Percentiles rank a stretch among this genome's conserved stretches.
Conservation (phyloP, 2,329 filamentous ascomycete genomes). For the Pseudocercospora cruenta region DNA sequence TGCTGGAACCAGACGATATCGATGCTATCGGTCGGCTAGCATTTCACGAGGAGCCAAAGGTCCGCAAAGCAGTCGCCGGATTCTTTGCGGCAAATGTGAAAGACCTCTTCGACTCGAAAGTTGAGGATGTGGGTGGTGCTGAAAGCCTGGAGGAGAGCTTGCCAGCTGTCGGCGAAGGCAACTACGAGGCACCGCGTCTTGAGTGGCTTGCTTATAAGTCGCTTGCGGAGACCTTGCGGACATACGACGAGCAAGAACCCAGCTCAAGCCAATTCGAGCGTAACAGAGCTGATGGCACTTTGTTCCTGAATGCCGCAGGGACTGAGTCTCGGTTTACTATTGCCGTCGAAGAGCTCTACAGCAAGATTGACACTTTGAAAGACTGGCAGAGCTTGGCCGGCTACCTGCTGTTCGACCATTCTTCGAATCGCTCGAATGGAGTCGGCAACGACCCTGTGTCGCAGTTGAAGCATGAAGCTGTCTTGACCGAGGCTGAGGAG, state of each 20-base stretch:
- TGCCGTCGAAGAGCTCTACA: conserved; percentile 82
- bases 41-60: conserved; percentile 81
- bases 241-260: conserved; percentile 67
- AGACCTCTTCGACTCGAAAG: conserved; percentile 75
- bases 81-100: conserved; percentile 90
- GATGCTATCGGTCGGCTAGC: conserved; percentile 85
- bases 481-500: conserved; percentile 76
- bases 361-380: conserved; percentile 76
- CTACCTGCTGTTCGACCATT: conserved; percentile 92
- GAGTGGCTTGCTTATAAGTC: conserved; percentile 94
- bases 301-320: conserved; percentile 63
- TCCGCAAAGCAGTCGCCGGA: conserved; percentile 83
- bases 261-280: conserved; percentile 54
- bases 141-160: conserved; percentile 77
- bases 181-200: conserved; percentile 61
- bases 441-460: conserved; percentile 63
- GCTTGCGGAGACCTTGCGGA: conserved; percentile 78
- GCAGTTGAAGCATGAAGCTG: conserved; percentile 71
- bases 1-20: conserved; percentile 89
- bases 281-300: conserved; percentile 40
- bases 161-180: conserved; percentile 72
- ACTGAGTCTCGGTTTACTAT: conserved; percentile 82
- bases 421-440: conserved; percentile 56
- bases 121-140: conserved; percentile 82
- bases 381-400: conserved; percentile 88